Evolutionary conservation across 2,329 filamentous ascomycete genomes (phyloP).

Genomic region (Penicillium sp.): DNA sequence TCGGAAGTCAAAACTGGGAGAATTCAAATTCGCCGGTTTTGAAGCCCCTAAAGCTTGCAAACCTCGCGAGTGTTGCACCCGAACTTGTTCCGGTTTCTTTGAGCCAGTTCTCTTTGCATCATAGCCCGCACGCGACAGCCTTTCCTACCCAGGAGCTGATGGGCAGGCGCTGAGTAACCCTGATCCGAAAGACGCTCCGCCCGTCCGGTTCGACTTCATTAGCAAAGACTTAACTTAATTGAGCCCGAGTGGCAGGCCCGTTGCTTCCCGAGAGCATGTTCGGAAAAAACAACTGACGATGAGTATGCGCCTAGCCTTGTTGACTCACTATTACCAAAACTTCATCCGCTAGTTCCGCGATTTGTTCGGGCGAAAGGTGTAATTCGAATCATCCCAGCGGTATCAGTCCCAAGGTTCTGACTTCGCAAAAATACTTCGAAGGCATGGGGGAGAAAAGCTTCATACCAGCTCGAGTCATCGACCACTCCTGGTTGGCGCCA

Average conservation of each 20-base stretch:
- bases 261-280: not conserved
- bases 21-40: not conserved
- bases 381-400: not conserved
- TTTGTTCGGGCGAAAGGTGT: not conserved
- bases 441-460: not conserved
- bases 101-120: not conserved
- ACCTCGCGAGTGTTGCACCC: not conserved
- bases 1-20: not conserved
- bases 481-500: not conserved
- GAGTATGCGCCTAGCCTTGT: not conserved
- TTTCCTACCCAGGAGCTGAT: conserved; percentile 3
- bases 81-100: not conserved
- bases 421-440: not conserved
- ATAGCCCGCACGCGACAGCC: not conserved
- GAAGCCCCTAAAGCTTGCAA: not conserved
- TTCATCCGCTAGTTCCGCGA: conserved; percentile 1
- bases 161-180: not conserved
- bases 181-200: not conserved
- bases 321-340: not conserved
- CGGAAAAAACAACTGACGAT: not conserved
- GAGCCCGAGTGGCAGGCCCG: not conserved
- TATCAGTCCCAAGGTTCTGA: not conserved
- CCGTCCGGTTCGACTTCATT: not conserved
- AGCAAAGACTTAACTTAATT: not conserved
- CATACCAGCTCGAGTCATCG: not conserved